A percentile compares a stretch with the other conserved stretches of the same genome.
Evolutionary conservation across 495 filamentous ascomycete species (phyloP).

Genomic region (Neurospora discreta): DNA sequence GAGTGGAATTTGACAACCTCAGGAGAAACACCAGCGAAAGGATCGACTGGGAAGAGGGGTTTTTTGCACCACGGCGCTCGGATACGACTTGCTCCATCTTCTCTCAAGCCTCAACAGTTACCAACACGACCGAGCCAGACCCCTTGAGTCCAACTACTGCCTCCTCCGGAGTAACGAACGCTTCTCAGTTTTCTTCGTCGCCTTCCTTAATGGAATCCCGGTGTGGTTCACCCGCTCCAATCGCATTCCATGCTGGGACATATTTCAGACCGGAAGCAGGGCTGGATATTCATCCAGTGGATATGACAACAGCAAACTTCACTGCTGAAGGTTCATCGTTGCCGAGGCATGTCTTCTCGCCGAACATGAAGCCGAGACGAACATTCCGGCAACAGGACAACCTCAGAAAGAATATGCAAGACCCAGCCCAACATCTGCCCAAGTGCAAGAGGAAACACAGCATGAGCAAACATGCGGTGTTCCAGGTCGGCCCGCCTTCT

Average conservation of each 20-base stretch:
- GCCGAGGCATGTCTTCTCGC: not conserved
- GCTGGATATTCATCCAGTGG: not conserved
- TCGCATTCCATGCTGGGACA: not conserved
- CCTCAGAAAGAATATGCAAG: not conserved
- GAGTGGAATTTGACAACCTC: not conserved
- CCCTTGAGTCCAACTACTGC: not conserved
- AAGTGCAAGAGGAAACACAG: not conserved
- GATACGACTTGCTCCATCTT: slow-evolving; percentile 8
- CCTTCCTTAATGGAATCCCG: not conserved
- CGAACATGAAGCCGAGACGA: not conserved
- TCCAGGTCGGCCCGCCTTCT: not conserved
- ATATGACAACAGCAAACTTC: not conserved
- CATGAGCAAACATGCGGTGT: not conserved
- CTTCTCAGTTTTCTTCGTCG: not conserved
- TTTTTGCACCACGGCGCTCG: slow-evolving; percentile 1
- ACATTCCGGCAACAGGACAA: not conserved
- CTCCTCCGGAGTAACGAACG: not conserved
- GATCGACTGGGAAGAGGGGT: not conserved
- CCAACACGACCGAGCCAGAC: slow-evolving; percentile 14
- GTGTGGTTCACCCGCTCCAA: not conserved
- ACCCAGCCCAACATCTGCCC: not conserved
- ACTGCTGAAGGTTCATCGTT: not conserved
- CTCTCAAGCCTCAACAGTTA: slow-evolving; percentile 5
- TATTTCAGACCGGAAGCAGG: not conserved
- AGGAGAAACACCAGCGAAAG: not conserved